Evolutionary conservation across 108 stramenopile genomes (phyloP), one percentile per base, ranked within the genome.

Genomic region (Cyclotella choctawhatcheeana): DNA sequence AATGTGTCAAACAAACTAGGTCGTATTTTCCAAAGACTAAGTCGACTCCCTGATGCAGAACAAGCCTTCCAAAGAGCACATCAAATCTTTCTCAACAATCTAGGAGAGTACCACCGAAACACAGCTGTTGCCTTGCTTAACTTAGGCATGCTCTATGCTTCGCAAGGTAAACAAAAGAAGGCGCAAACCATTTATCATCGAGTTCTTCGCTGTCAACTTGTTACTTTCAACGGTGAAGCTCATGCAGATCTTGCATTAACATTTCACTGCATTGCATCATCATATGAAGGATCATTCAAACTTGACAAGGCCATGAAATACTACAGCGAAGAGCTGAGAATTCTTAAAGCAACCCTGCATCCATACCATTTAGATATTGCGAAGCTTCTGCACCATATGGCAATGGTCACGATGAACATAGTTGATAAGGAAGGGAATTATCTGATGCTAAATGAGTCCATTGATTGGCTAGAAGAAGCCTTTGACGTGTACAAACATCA

Each of bases 1-100:
- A 17, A 54, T 17, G 52, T 30, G 3, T 67, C 34, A 21, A 7
- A 24, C 21, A 53, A 54, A 25, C 34, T 67, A 35, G 67, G 67
- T 25, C 67, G 27, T n/a, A 35, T 67, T 14, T 24, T 30, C 26
- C 67, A 27, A 17, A 30, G 18, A n/a, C 35, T 67, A 22, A 33
- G 32, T 16, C 31, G 32, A 18, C 25, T 54, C 37, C 10, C 29
- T 30, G 67, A 67, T 54, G 67, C 67, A 0, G 33, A 54, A 2
- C 47, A 54, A 24, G 50, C 67, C 7, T 35, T 54, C 17, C 48
- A 16, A 8, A 33, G 17, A 30, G 67, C 67, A 10, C 67, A 67
- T 29, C 52, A 67, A 67, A 93, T 67, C 94, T 94, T 10, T 95
- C 92, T 73, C 88, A 95, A 4, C 82, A 88, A 2, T 92, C 91